Percentiles rank a stretch among this genome's conserved stretches.
Evolutionary conservation across 305 asterid genomes (phyloP).

Genomic region (Fraxinus velutina): DNA sequence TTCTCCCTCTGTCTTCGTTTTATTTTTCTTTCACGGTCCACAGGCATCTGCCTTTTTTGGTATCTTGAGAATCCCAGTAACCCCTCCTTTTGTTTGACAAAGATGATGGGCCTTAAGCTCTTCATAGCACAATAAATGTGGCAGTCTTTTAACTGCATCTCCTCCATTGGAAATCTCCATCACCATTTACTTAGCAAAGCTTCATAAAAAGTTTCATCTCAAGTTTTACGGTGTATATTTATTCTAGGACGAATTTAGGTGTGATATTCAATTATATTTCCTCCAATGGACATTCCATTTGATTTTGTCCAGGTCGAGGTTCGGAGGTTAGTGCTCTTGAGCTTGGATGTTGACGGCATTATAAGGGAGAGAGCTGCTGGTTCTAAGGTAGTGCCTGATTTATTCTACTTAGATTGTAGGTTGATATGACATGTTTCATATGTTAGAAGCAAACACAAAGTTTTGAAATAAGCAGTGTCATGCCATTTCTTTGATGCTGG

Average conservation of each 20-base stretch:
- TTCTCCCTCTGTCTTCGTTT: neutral
- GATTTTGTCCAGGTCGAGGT: conserved; percentile 54
- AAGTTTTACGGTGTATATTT: neutral
- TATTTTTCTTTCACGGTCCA: neutral
- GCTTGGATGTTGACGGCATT: conserved; percentile 56
- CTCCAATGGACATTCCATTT: conserved; percentile 11
- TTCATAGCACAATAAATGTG: neutral
- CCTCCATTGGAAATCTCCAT: neutral
- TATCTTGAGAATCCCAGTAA: neutral
- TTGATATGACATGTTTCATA: neutral
- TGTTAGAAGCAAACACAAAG: neutral
- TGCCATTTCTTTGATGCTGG: neutral
- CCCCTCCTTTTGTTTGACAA: neutral
- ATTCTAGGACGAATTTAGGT: neutral
- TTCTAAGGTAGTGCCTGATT: conserved; percentile 47
- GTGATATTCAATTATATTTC: neutral
- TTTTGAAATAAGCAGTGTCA: neutral
- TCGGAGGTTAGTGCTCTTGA: conserved; percentile 61
- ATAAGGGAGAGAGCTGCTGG: conserved; percentile 52
- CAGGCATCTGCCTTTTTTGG: neutral
- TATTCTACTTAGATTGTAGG: conserved; percentile 1
- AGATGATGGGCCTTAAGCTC: neutral
- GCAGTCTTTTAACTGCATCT: neutral
- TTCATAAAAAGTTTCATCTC: neutral
- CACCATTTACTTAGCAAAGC: neutral